A percentile compares a stretch with the other conserved stretches of the same genome.
phyloP scores from a whole-genome alignment of 495 filamentous ascomycete genomes.

The Daldinia decipiens region DNA sequence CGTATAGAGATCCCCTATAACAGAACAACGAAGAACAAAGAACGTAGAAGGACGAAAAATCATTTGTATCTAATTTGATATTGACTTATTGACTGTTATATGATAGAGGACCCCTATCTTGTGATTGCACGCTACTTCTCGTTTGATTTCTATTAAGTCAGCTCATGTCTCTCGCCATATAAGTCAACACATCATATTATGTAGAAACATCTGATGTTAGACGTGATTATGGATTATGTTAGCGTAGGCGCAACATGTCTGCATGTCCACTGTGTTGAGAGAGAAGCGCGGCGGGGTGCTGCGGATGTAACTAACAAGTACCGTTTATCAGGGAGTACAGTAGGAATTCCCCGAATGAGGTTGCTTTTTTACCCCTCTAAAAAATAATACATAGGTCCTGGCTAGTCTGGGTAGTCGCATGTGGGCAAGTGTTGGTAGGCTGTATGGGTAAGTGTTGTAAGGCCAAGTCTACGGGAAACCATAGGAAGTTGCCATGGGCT shows the following conservation, averaged over 20 bases:
- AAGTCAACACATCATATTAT: slow-evolving; percentile 21
- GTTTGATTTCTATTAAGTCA: slow-evolving; percentile 39
- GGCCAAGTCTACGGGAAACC: slow-evolving; percentile 21
- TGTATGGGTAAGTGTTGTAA: too few species aligned
- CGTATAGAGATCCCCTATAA: background rate
- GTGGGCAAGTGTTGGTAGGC: too few species aligned
- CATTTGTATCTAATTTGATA: background rate
- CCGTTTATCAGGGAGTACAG: slow-evolving; percentile 29
- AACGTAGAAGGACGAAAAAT: background rate
- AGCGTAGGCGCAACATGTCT: slow-evolving; percentile 6
- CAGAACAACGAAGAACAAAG: slow-evolving; percentile 2
- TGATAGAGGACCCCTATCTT: slow-evolving; percentile 29
- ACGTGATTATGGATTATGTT: slow-evolving; percentile 23
- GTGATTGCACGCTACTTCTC: slow-evolving; percentile 34
- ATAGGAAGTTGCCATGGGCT: background rate
- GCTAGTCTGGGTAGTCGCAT: too few species aligned
- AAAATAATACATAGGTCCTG: slow-evolving; percentile 1
- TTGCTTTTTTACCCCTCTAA: slow-evolving; percentile 35
- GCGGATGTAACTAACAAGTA: slow-evolving; percentile 42
- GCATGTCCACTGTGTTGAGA: too few species aligned
- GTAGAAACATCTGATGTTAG: slow-evolving; percentile 36
- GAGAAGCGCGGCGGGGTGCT: slow-evolving; percentile 15
- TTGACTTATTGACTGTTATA: slow-evolving; percentile 23
- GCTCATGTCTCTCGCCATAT: slow-evolving; percentile 32
- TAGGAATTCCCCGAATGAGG: slow-evolving; percentile 40